A percentile compares a stretch with the other conserved stretches of the same genome.
These are phyloP conservation scores for Trichoderma sp. DNA, from an alignment of 2,329 filamentous ascomycete genomes.

Conservation along the genomic window DNA sequence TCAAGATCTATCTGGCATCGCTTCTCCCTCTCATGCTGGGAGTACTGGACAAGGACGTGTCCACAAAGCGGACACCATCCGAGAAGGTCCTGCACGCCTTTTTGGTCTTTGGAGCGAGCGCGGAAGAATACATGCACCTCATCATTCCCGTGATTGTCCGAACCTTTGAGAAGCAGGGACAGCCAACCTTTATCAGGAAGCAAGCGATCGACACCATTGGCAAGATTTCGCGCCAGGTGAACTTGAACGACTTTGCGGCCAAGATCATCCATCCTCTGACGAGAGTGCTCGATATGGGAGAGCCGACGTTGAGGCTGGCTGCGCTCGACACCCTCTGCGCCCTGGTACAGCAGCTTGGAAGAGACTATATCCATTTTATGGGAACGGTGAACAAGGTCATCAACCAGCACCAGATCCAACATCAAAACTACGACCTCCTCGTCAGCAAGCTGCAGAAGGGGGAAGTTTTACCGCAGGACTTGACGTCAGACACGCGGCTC, in stretches of 20 bases:
- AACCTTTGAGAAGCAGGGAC: slow-evolving; percentile 86
- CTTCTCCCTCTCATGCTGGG: slow-evolving; percentile 92
- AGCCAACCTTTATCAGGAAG: slow-evolving; percentile 78
- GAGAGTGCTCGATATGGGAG: slow-evolving; percentile 73
- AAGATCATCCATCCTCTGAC: slow-evolving; percentile 95
- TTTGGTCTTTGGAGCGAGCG: slow-evolving; percentile 90
- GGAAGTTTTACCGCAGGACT: slow-evolving; percentile 90
- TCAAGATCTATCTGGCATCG: slow-evolving; percentile 91
- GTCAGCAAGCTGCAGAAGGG: slow-evolving; percentile 93
- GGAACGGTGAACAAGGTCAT: slow-evolving; percentile 89
- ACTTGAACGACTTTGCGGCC: slow-evolving; percentile 93
- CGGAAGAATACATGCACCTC: slow-evolving; percentile 98
- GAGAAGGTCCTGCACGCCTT: slow-evolving; percentile 94
- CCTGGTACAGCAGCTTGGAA: slow-evolving; percentile 91
- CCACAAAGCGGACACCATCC: slow-evolving; percentile 74
- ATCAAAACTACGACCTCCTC: slow-evolving; percentile 89
- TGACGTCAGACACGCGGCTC: slow-evolving; percentile 84
- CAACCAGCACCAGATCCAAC: slow-evolving; percentile 76
- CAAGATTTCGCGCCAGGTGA: slow-evolving; percentile 92
- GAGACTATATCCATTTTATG: slow-evolving; percentile 93
- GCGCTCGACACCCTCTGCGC: slow-evolving; percentile 94
- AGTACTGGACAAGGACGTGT: slow-evolving; percentile 83
- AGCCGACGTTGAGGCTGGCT: slow-evolving; percentile 73
- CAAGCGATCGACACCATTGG: slow-evolving; percentile 93
- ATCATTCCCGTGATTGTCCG: slow-evolving; percentile 95